Base-by-base conservation (phyloP, 495 filamentous ascomycete genomes). In the Lepraria neglecta region DNA sequence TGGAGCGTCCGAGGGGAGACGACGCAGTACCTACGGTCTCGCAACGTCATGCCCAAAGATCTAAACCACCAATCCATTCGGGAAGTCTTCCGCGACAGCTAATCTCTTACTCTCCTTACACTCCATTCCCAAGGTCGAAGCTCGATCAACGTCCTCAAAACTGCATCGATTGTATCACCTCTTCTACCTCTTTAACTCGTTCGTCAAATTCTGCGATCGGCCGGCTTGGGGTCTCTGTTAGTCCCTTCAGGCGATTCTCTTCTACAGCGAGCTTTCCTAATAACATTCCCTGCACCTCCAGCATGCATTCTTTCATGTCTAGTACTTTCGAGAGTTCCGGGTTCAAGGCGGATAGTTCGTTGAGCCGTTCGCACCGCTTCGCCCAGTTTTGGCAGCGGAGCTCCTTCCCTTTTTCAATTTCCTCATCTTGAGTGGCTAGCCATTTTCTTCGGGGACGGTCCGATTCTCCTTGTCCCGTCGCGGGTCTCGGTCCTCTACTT, bases 341-440 rank as follows among this genome's bases (percentile, higher is more conserved):
- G 54, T 42, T 42, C 15, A 28, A 56, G 21, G 54, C 54, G 19
- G 54, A 56, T 1, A 56, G 54, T 56, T 56, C 54, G 12, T 56
- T 15, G 21, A 56, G 54, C 0, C 54, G 31, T 43, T 56, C 54
- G 54, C 54, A 11, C 54, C 54, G 54, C 54, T 56, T 56, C 54
- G 12, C 54, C 54, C 54, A 42, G 19, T 56, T 56, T 44, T 56
- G 14, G 54, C 9, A 1, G 15, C 54, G 21, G 33, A 56, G 54
- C 54, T 43, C 33, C 54, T 56, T 56, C 21, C 54, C 31, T 56
- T 56, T 56, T 56, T 56, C 7, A 56, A 56, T 56, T 58, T 59
- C 68, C 60, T 58, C 76, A 55, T 38, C 28, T 27, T 14, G 45
- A 52, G 43, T 50, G 6, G 57, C 27, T 43, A 2, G 57, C 54